These are phyloP conservation scores for Phytopythium helicoides DNA, from an alignment of 352 stramenopile genomes.

Conservation along the genomic window DNA sequence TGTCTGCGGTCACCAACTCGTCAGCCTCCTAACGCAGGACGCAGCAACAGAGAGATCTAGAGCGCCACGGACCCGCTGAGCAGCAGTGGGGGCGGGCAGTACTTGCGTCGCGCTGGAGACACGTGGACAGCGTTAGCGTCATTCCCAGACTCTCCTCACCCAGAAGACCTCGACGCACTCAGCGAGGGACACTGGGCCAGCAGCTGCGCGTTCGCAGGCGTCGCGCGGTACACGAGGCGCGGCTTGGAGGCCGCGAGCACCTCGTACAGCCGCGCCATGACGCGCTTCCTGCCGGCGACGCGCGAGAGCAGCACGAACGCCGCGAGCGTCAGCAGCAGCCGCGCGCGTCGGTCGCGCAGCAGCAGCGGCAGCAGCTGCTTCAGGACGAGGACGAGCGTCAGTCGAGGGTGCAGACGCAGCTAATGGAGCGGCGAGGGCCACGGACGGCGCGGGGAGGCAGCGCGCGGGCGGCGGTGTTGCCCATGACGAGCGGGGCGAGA, in stretches of 20 bases:
- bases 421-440: background rate
- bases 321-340: background rate
- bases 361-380: background rate
- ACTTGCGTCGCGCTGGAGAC: constrained; percentile 41
- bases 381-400: background rate
- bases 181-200: constrained; percentile 40
- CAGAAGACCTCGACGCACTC: constrained; percentile 28
- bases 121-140: too few relatives aligned
- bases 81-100: constrained; percentile 52
- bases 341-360: background rate
- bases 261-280: constrained; percentile 27
- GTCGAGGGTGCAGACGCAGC: background rate
- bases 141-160: background rate
- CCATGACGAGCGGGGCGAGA: background rate
- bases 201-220: constrained; percentile 35
- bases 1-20: constrained; percentile 18
- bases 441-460: background rate
- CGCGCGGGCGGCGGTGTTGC: constrained; percentile 2
- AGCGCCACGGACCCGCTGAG: constrained; percentile 39
- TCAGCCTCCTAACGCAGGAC: background rate
- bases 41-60: background rate
- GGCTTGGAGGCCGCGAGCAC: constrained; percentile 27
- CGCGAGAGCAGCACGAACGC: background rate
- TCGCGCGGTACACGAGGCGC: constrained; percentile 35
- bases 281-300: background rate